A percentile compares a stretch with the other conserved stretches of the same genome.
Conservation (phyloP, 306 rosid genomes). For the Fragaria ananassa region DNA sequence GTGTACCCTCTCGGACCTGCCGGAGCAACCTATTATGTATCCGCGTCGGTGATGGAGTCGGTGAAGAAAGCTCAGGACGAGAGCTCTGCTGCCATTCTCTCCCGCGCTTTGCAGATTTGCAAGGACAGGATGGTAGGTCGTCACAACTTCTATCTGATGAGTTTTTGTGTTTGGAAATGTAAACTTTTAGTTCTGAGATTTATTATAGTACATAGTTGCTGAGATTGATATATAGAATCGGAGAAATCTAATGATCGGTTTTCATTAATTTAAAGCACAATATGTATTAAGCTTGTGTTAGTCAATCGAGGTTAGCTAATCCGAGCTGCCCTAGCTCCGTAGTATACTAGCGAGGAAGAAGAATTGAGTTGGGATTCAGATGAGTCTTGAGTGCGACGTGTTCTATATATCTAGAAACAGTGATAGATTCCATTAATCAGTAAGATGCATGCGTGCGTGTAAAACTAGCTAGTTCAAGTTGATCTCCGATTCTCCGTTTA, state of each 20-base stretch:
- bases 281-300: no score
- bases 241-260: not conserved
- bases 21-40: constrained; percentile 40
- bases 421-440: no score
- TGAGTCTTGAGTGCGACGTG: no score
- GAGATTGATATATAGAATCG: not conserved
- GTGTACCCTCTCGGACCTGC: constrained; percentile 39
- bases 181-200: not conserved
- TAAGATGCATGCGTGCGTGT: no score
- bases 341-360: no score
- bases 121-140: constrained; percentile 42
- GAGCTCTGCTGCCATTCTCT: constrained; percentile 35
- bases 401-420: no score
- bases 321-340: no score
- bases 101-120: constrained; percentile 57
- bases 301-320: no score
- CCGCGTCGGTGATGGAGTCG: constrained; percentile 43
- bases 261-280: not conserved
- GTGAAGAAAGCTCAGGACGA: constrained; percentile 60
- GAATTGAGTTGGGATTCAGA: no score
- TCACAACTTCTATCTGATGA: not conserved
- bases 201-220: not conserved
- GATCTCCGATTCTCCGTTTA: no score
- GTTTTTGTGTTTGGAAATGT: not conserved
- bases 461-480: no score